phyloP scores from a whole-genome alignment of 2,329 filamentous ascomycete genomes.

The Penicillium sp. region DNA sequence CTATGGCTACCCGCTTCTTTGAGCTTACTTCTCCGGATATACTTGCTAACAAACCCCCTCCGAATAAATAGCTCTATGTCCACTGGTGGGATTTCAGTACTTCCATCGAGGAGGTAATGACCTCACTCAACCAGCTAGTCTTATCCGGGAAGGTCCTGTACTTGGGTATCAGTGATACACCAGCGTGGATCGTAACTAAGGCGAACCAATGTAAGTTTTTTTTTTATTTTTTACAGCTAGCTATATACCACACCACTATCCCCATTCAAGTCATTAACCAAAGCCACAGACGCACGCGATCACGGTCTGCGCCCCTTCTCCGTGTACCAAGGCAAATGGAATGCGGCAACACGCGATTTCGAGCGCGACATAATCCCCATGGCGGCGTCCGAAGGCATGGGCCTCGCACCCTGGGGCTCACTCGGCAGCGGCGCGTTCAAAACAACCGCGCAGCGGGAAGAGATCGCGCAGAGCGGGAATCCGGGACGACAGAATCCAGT shows the following conservation, averaged over 20 bases:
- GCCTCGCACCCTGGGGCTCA: conserved; percentile 54
- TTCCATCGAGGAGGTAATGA: conserved; percentile 66
- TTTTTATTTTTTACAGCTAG: neutral
- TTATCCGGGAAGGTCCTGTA: conserved; percentile 63
- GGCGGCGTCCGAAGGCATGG: conserved; percentile 61
- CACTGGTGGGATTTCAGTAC: conserved; percentile 68
- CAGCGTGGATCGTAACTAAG: conserved; percentile 67
- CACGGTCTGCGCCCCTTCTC: conserved; percentile 69
- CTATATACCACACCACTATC: no score
- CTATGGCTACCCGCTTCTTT: no score
- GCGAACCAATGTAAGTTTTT: conserved; percentile 56
- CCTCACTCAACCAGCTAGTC: conserved; percentile 62
- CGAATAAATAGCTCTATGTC: conserved; percentile 50
- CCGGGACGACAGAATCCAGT: conserved; percentile 22
- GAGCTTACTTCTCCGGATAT: neutral
- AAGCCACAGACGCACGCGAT: conserved; percentile 56
- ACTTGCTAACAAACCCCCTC: neutral
- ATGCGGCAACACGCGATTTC: conserved; percentile 60
- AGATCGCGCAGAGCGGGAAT: conserved; percentile 31
- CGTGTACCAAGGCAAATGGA: conserved; percentile 67
- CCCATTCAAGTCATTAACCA: no score
- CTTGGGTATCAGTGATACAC: conserved; percentile 65
- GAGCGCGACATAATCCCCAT: conserved; percentile 69
- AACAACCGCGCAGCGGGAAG: conserved; percentile 32
- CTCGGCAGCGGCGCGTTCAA: conserved; percentile 54